Evolutionary conservation across 345 rosid genomes (phyloP).

Genomic region (Eucalyptus lansdowneana): DNA sequence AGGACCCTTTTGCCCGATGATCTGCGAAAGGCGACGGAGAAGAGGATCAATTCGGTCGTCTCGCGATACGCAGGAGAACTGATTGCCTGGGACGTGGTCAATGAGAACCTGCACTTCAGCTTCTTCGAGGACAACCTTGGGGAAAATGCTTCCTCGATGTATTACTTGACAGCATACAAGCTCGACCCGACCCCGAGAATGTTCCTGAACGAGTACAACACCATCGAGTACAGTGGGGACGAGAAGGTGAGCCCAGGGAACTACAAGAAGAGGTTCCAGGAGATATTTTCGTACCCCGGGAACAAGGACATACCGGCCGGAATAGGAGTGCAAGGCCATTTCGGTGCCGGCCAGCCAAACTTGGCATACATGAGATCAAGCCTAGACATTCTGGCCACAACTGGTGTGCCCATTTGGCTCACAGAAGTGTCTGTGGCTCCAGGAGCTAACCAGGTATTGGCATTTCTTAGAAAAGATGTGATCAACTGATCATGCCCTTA

Average conservation of each 20-base stretch:
- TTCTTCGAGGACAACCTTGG: constrained; percentile 73
- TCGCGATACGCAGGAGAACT: constrained; percentile 52
- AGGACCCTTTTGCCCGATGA: constrained; percentile 16
- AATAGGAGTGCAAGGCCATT: constrained; percentile 78
- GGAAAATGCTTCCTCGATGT: constrained; percentile 30
- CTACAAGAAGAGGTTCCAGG: constrained; percentile 29
- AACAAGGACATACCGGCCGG: constrained; percentile 30
- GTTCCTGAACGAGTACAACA: constrained; percentile 75
- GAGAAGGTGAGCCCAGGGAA: constrained; percentile 5
- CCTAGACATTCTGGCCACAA: constrained; percentile 48
- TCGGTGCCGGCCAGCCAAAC: constrained; percentile 35
- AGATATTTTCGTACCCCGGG: constrained; percentile 43
- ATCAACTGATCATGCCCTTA: background rate
- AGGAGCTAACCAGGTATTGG: constrained; percentile 23
- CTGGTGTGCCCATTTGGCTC: constrained; percentile 67
- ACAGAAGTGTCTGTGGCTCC: constrained; percentile 47
- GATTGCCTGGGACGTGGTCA: constrained; percentile 78
- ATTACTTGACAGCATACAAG: constrained; percentile 17
- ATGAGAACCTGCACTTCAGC: constrained; percentile 69
- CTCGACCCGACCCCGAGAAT: constrained; percentile 42
- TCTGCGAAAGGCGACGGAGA: constrained; percentile 21
- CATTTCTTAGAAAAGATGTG: background rate
- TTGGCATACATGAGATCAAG: constrained; percentile 65
- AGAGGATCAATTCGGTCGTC: constrained; percentile 48
- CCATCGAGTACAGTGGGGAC: constrained; percentile 41